Evolutionary conservation across 164 flowering plant species (phyloP), one percentile per base, ranked within the genome.

Genomic region (Chloranthus sessilifolius): DNA sequence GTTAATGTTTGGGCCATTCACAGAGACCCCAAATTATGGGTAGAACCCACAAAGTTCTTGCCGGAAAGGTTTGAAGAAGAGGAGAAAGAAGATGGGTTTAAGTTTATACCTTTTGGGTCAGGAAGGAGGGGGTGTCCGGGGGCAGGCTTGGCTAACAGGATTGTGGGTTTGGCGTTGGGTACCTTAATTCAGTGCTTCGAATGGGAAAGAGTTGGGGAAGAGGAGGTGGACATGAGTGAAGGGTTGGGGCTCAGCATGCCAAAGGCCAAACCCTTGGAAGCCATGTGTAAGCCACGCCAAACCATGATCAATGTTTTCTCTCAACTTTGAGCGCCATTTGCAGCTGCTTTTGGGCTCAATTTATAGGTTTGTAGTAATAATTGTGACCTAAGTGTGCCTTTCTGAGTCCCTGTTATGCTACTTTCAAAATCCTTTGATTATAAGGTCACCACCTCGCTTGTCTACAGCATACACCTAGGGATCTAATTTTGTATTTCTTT

Each of bases 51-150:
- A 16, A 58, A 39, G n/a, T 69, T 64, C 30, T 60, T 49, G 47
- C 74, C 74, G 1, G 74, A 69, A 49, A 60, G 74, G 28, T 58
- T 56, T 33, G 20, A 3, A 6, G 55, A 46, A 52, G 54, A n/a
- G 25, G 55, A 15, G 4, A 33, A 27, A 12, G 64, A 59, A 14
- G 55, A 52, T 27, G 59, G 53, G 11, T 41, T 46, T 11, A 42
- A 53, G 45, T 43, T 49, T 7, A 46, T 44, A 12, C 53, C 71
- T 15, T 61, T 58, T 43, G 66, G 71, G n/a, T 6, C 22, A 0
- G 66, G 66, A 7, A 53, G 71, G 58, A 46, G 75, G 50, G 53
- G 35, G 1, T 71, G 75, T 22, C 72, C 69, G 1, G 75, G 75
- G 0, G 33, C 56, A 3, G 41, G n/a, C 0, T 7, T 71, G 31